Evolutionary conservation across 352 stramenopile genomes (phyloP).

Genomic region (Salisapilia sapeloensis): DNA sequence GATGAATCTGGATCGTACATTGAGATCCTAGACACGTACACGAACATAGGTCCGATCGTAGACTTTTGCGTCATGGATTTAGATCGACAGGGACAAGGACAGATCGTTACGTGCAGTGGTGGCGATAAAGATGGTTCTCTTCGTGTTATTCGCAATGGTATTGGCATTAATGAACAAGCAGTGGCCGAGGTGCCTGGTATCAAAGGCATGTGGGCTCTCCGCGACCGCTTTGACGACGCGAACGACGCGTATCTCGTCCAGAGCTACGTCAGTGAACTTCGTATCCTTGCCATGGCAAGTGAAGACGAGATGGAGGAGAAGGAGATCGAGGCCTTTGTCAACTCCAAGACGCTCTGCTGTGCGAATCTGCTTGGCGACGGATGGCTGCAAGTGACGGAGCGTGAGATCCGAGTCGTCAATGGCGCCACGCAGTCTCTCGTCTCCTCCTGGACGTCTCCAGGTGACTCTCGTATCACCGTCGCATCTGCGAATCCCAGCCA

Average conservation of each 20-base stretch:
- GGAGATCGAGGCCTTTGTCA: slow-evolving; percentile 74
- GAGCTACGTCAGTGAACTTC: slow-evolving; percentile 91
- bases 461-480: slow-evolving; percentile 55
- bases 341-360: slow-evolving; percentile 86
- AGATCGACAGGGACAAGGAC: slow-evolving; percentile 85
- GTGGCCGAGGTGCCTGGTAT: slow-evolving; percentile 92
- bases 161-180: slow-evolving; percentile 95
- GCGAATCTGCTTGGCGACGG: slow-evolving; percentile 80
- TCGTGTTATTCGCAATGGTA: slow-evolving; percentile 97
- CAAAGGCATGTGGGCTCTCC: slow-evolving; percentile 95
- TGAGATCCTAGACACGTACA: slow-evolving; percentile 92
- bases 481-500: slow-evolving; percentile 82
- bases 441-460: slow-evolving; percentile 63
- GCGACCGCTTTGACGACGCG: slow-evolving; percentile 62
- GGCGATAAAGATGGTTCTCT: slow-evolving; percentile 91
- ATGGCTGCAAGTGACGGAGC: slow-evolving; percentile 91
- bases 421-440: slow-evolving; percentile 38
- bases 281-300: slow-evolving; percentile 86
- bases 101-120: slow-evolving; percentile 95
- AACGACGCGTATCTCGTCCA: slow-evolving; percentile 94
- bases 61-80: slow-evolving; percentile 97
- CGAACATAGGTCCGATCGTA: slow-evolving; percentile 95
- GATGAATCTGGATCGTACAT: slow-evolving; percentile 81
- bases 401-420: slow-evolving; percentile 79
- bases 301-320: slow-evolving; percentile 86